Percentiles rank a stretch among this genome's conserved stretches.
These are phyloP conservation scores for Lanmaoa rubissima DNA, from an alignment of 768 basidiomycete genomes.

Conservation along the genomic window DNA sequence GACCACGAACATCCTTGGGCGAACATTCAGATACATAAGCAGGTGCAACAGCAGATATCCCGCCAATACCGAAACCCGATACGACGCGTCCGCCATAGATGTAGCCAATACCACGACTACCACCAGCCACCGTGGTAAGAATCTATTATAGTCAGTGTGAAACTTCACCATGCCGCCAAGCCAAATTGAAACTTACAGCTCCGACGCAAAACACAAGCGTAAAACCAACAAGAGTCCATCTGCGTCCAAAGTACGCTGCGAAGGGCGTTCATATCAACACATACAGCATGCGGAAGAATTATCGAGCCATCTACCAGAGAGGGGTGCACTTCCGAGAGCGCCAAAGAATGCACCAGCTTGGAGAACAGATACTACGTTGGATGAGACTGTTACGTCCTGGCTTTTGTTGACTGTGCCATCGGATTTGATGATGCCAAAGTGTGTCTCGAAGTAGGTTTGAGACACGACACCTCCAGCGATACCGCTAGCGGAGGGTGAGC, in stretches of 20 bases:
- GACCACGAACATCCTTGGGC: slow-evolving; percentile 83
- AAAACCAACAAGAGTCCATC: slow-evolving; percentile 59
- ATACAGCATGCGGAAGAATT: not conserved
- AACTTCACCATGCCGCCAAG: not conserved
- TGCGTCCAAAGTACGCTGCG: slow-evolving; percentile 63
- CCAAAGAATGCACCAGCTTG: slow-evolving; percentile 91
- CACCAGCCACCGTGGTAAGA: slow-evolving; percentile 64
- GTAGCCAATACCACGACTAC: slow-evolving; percentile 54
- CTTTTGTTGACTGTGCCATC: slow-evolving; percentile 41
- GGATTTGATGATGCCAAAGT: slow-evolving; percentile 56
- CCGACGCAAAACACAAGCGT: slow-evolving; percentile 66
- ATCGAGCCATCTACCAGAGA: slow-evolving; percentile 50
- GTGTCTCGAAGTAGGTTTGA: slow-evolving; percentile 54
- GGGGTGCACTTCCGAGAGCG: slow-evolving; percentile 67
- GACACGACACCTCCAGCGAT: slow-evolving; percentile 68
- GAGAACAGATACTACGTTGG: slow-evolving; percentile 83
- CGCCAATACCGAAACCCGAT: slow-evolving; percentile 79
- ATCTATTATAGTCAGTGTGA: slow-evolving; percentile 40
- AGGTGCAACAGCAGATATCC: slow-evolving; percentile 80
- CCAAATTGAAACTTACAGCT: slow-evolving; percentile 49
- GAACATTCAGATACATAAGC: slow-evolving; percentile 85
- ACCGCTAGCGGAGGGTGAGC: slow-evolving; percentile 41
- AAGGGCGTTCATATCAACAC: not conserved
- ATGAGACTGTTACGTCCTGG: slow-evolving; percentile 55
- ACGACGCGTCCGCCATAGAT: slow-evolving; percentile 83